Conservation (phyloP, 1,139 yeast species). For the Nakaseomyces delphensis region DNA sequence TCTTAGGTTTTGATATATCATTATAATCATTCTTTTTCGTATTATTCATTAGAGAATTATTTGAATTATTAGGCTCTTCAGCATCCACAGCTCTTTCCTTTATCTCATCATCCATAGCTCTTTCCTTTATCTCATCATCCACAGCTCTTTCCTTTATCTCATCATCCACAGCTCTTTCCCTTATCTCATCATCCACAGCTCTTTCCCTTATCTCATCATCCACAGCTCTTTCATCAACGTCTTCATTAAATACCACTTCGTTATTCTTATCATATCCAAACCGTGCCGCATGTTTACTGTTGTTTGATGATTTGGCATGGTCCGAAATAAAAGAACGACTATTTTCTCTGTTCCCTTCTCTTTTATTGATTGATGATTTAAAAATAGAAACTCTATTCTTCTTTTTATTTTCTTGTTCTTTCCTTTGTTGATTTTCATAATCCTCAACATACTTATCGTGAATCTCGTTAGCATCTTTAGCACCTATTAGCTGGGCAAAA, state of each 20-base stretch:
- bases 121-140: slow-evolving; percentile 8
- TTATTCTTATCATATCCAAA: no score
- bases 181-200: slow-evolving; percentile 6
- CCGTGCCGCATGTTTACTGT: no score
- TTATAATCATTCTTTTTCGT: slow-evolving; percentile 2
- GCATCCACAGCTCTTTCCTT: slow-evolving; percentile 7
- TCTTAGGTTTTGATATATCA: background rate
- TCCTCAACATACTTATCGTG: slow-evolving; percentile 23
- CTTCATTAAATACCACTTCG: background rate
- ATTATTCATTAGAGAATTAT: background rate
- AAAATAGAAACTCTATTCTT: slow-evolving; percentile 26
- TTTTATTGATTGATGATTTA: slow-evolving; percentile 10
- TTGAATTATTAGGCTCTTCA: no score
- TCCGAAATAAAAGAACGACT: no score
- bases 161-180: slow-evolving; percentile 7
- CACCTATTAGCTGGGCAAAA: slow-evolving; percentile 29
- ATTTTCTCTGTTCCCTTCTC: slow-evolving; percentile 5
- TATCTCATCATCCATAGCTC: slow-evolving; percentile 1
- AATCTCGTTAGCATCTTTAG: slow-evolving; percentile 26
- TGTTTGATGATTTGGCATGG: no score
- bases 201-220: slow-evolving; percentile 7
- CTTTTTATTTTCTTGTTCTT: slow-evolving; percentile 12
- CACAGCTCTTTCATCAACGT: slow-evolving; percentile 9
- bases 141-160: slow-evolving; percentile 1
- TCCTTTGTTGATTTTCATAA: slow-evolving; percentile 10